Evolutionary conservation across 176 grass and related monocot species (phyloP).

Genomic region (Coix lacrymajobi): DNA sequence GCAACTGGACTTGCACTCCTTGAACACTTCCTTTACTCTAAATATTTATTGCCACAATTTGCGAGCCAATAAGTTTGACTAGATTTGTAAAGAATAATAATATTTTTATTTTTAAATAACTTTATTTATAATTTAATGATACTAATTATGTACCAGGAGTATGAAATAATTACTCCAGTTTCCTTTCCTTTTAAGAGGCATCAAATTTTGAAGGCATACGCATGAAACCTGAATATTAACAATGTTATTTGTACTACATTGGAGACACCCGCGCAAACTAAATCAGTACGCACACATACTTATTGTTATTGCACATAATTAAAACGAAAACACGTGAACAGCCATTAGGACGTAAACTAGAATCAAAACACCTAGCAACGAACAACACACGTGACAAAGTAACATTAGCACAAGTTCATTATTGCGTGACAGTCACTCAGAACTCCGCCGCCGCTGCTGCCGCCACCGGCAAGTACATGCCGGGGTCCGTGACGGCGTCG

Average conservation of each 20-base stretch:
- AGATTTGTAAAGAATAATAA: no score
- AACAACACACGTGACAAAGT: background rate
- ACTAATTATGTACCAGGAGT: no score
- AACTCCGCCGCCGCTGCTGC: background rate
- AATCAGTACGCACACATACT: constrained; percentile 12
- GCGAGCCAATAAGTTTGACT: no score
- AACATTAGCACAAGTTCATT: constrained; percentile 16
- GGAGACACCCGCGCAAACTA: background rate
- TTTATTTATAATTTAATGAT: no score
- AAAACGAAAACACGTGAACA: background rate
- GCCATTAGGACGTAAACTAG: background rate
- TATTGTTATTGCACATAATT: constrained; percentile 2
- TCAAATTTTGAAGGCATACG: background rate
- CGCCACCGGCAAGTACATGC: constrained; percentile 9
- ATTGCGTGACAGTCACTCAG: background rate
- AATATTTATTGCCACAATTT: no score
- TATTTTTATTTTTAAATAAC: no score
- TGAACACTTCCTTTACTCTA: no score
- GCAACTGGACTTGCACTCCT: background rate
- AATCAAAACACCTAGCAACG: background rate
- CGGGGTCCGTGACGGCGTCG: constrained; percentile 10
- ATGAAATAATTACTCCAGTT: no score
- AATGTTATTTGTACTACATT: constrained; percentile 1
- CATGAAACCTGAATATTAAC: background rate
- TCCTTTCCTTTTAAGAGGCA: background rate